Conservation (phyloP, 495 filamentous ascomycete genomes). For the Hypoxylon perforatum region DNA sequence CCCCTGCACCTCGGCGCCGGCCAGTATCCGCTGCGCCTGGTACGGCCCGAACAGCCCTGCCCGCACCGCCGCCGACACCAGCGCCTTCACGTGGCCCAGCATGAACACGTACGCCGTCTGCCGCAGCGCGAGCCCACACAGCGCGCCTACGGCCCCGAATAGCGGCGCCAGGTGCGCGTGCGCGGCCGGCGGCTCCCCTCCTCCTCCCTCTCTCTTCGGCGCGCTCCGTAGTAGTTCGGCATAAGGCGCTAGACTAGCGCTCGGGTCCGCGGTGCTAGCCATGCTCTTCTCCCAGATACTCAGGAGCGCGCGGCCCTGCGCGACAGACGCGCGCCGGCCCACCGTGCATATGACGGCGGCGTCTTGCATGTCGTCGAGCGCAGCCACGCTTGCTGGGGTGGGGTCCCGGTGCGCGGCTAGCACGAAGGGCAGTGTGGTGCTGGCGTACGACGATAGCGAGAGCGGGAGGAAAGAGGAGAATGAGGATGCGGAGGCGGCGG, state of each 20-base stretch:
- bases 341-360: slow-evolving; percentile 89
- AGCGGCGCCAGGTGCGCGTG: slow-evolving; percentile 81
- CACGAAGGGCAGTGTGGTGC: slow-evolving; percentile 85
- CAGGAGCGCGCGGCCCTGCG: slow-evolving; percentile 86
- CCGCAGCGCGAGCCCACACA: slow-evolving; percentile 69
- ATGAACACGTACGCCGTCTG: slow-evolving; percentile 86
- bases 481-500: slow-evolving; percentile 42
- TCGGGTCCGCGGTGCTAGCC: slow-evolving; percentile 38
- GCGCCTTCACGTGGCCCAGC: slow-evolving; percentile 86
- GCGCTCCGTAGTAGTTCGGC: slow-evolving; percentile 47
- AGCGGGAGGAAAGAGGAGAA: slow-evolving; percentile 82
- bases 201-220: neutral
- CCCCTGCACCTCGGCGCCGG: slow-evolving; percentile 69
- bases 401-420: slow-evolving; percentile 79
- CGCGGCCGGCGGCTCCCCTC: slow-evolving; percentile 45
- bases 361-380: slow-evolving; percentile 86
- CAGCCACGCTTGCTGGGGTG: slow-evolving; percentile 52
- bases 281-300: slow-evolving; percentile 89
- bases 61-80: slow-evolving; percentile 88
- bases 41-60: slow-evolving; percentile 93
- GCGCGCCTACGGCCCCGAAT: slow-evolving; percentile 77
- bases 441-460: slow-evolving; percentile 80
- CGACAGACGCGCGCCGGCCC: slow-evolving; percentile 81
- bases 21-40: slow-evolving; percentile 86
- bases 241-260: slow-evolving; percentile 47